Evolutionary conservation across 768 basidiomycete species (phyloP).

Genomic region (Cubamyces lactineus): DNA sequence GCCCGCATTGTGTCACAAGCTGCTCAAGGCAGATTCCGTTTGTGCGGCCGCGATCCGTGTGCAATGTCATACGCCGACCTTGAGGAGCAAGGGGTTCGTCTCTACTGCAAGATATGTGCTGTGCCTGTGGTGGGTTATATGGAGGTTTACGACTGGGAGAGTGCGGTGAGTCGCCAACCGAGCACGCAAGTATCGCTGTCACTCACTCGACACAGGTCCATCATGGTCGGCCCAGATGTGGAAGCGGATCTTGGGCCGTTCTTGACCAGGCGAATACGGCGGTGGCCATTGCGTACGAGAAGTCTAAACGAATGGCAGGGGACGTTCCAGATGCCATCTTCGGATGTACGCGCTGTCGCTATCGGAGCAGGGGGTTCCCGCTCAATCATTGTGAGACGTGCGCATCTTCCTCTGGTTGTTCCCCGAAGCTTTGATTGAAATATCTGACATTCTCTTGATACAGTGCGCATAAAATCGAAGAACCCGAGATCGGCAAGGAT

Average conservation of each 20-base stretch:
- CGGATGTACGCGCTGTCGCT: not conserved
- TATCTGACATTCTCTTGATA: too few relatives aligned
- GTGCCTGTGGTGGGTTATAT: not conserved
- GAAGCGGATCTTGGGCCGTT: not conserved
- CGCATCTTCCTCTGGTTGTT: not conserved
- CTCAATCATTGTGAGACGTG: not conserved
- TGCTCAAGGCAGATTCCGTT: not conserved
- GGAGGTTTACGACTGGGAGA: constrained; percentile 4
- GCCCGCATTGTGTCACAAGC: not conserved
- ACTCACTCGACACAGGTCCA: not conserved
- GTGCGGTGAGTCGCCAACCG: not conserved
- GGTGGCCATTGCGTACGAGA: not conserved
- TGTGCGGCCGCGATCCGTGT: not conserved
- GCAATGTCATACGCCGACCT: not conserved
- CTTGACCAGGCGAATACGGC: not conserved
- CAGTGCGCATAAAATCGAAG: not conserved
- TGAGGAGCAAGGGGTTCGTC: not conserved
- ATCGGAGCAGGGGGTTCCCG: not conserved
- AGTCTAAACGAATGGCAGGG: not conserved
- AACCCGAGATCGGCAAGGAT: not conserved
- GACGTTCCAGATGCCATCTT: not conserved
- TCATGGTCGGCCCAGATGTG: not conserved
- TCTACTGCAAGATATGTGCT: not conserved
- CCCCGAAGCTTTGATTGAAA: too few relatives aligned
- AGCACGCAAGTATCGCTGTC: not conserved